Evolutionary conservation across 2,329 filamentous ascomycete species (phyloP).

Genomic region (Ophiocordyceps robertsii): DNA sequence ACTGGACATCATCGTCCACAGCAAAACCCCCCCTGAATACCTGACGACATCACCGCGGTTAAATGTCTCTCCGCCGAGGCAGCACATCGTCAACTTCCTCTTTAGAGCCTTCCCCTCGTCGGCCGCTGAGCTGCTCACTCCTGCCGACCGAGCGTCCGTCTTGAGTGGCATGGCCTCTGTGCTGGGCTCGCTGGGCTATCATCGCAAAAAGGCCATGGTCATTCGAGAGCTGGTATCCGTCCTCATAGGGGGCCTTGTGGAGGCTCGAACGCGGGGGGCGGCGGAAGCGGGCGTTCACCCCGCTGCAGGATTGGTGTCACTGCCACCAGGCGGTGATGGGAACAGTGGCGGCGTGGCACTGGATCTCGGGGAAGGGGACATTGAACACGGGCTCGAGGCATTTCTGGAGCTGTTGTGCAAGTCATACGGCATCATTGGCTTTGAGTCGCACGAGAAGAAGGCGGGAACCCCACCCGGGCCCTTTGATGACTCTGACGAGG

Average conservation of each 20-base stretch:
- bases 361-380: slow-evolving; percentile 49
- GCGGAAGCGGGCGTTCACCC: slow-evolving; percentile 96
- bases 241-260: slow-evolving; percentile 71
- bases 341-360: slow-evolving; percentile 38
- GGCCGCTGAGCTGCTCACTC: slow-evolving; percentile 52
- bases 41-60: slow-evolving; percentile 41
- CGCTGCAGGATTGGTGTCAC: slow-evolving; percentile 67
- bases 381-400: slow-evolving; percentile 52
- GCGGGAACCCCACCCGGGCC: slow-evolving; percentile 6
- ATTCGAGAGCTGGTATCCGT: slow-evolving; percentile 74
- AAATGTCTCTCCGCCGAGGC: slow-evolving; percentile 40
- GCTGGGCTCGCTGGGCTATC: slow-evolving; percentile 64
- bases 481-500: slow-evolving; percentile 34
- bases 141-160: slow-evolving; percentile 64
- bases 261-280: slow-evolving; percentile 82
- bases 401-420: slow-evolving; percentile 48
- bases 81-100: slow-evolving; percentile 49
- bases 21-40: slow-evolving; percentile 37
- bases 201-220: slow-evolving; percentile 84
- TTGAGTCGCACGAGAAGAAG: slow-evolving; percentile 21
- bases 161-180: slow-evolving; percentile 79
- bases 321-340: slow-evolving; percentile 42
- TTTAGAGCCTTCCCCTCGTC: slow-evolving; percentile 60
- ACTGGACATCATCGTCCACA: slow-evolving; percentile 52
- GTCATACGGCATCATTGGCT: slow-evolving; percentile 50